Conservation (phyloP, 2,329 filamentous ascomycete species). For the Dactylellina sp. region DNA sequence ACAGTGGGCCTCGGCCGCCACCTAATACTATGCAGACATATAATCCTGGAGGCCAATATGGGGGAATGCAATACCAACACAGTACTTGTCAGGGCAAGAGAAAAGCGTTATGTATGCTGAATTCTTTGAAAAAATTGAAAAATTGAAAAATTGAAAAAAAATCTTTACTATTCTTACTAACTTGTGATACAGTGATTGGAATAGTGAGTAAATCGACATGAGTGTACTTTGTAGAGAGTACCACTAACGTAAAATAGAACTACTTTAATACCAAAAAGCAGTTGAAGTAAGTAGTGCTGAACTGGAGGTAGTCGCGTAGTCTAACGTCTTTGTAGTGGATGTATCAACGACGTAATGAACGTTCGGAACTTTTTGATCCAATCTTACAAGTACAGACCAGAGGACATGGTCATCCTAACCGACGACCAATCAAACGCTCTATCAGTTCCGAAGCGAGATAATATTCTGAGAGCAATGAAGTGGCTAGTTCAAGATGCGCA, state of each 20-base stretch:
- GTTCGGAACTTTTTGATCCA: slow-evolving; percentile 92
- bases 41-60: slow-evolving; percentile 28
- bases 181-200: slow-evolving; percentile 41
- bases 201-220: slow-evolving; percentile 40
- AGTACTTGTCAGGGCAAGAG: slow-evolving; percentile 57
- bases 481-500: slow-evolving; percentile 95
- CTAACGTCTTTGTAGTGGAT: slow-evolving; percentile 70
- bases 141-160: too few species aligned
- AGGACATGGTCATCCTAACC: slow-evolving; percentile 96
- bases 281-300: slow-evolving; percentile 37
- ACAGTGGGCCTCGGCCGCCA: slow-evolving; percentile 48
- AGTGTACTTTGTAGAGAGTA: not conserved
- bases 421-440: slow-evolving; percentile 97
- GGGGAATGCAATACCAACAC: slow-evolving; percentile 40
- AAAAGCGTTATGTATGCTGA: slow-evolving; percentile 46
- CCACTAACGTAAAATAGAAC: slow-evolving; percentile 45
- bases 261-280: slow-evolving; percentile 54
- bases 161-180: slow-evolving; percentile 21
- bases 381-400: slow-evolving; percentile 89
- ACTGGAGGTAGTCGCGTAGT: not conserved
- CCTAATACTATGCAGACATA: slow-evolving; percentile 54
- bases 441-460: slow-evolving; percentile 95
- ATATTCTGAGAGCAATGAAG: slow-evolving; percentile 95
- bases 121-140: not conserved
- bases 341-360: slow-evolving; percentile 97